These are phyloP conservation scores for Plectranthus barbatus DNA, from an alignment of 257 asterid species.

Conservation along the genomic window DNA sequence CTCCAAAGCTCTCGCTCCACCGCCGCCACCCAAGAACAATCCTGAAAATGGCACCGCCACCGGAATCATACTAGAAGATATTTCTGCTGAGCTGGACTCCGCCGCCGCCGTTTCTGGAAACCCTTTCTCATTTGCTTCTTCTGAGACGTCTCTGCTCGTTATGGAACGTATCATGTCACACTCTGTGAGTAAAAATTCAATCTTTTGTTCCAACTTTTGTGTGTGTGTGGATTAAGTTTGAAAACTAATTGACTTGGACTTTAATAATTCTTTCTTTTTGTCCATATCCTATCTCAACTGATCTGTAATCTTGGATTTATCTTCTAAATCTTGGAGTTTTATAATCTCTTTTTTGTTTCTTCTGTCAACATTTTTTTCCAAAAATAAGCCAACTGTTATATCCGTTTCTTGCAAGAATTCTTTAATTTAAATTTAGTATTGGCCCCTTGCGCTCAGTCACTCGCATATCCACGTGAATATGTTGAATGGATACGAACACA, in stretches of 20 bases:
- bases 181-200: conserved; percentile 53
- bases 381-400: too few species aligned
- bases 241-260: conserved; percentile 16
- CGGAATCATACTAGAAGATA: conserved; percentile 47
- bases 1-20: conserved; percentile 56
- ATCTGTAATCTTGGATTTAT: background rate
- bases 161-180: conserved; percentile 97
- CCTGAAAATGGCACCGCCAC: background rate
- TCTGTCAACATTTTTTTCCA: too few species aligned
- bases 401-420: background rate
- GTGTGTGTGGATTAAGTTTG: background rate
- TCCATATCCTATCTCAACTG: conserved; percentile 17
- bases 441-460: too few species aligned
- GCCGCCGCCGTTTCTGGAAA: conserved; percentile 53
- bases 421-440: too few species aligned
- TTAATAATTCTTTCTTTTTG: conserved; percentile 18
- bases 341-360: background rate
- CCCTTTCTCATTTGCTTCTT: conserved; percentile 81
- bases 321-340: background rate
- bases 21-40: conserved; percentile 16
- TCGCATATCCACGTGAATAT: background rate
- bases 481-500: background rate
- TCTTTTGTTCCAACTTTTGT: background rate
- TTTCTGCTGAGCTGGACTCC: conserved; percentile 50
- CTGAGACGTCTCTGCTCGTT: conserved; percentile 79